Conservation (phyloP, 331 rosid genomes). For the Acacia pycnantha region DNA sequence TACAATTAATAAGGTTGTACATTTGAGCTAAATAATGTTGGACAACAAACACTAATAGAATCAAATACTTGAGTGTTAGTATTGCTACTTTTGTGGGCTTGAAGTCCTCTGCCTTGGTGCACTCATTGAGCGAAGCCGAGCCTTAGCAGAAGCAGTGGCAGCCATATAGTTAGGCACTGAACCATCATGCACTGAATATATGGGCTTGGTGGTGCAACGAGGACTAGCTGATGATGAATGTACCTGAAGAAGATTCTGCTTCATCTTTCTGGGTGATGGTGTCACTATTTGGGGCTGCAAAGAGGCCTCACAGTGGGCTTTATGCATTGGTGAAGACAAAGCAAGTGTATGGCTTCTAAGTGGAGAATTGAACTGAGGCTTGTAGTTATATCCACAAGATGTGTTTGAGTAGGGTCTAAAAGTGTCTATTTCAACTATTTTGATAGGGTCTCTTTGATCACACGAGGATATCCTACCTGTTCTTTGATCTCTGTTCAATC, state of each 20-base stretch:
- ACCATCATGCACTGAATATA: conserved; percentile 10
- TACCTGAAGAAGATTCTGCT: conserved; percentile 8
- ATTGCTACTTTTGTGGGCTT: conserved; percentile 31
- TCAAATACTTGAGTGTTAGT: neutral
- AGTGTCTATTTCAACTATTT: conserved; percentile 59
- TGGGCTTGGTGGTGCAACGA: conserved; percentile 24
- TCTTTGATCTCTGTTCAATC: conserved; percentile 23
- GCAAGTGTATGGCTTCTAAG: conserved; percentile 20
- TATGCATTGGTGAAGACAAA: neutral
- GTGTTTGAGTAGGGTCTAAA: conserved; percentile 33
- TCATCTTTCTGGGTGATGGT: conserved; percentile 37
- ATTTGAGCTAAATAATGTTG: neutral
- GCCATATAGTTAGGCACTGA: conserved; percentile 48
- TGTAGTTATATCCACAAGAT: neutral
- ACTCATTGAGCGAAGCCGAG: conserved; percentile 51
- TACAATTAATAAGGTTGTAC: neutral
- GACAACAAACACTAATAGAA: neutral
- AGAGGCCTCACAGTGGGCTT: conserved; percentile 6
- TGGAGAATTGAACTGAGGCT: conserved; percentile 11
- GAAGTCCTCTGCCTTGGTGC: conserved; percentile 48
- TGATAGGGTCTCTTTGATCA: conserved; percentile 45
- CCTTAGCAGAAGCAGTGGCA: conserved; percentile 54
- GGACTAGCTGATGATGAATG: conserved; percentile 37
- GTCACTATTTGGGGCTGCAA: conserved; percentile 27
- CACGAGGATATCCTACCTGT: conserved; percentile 44